Evolutionary conservation across 306 rosid genomes (phyloP), one percentile per base, ranked within the genome.

Genomic region (Rubus idaeus): DNA sequence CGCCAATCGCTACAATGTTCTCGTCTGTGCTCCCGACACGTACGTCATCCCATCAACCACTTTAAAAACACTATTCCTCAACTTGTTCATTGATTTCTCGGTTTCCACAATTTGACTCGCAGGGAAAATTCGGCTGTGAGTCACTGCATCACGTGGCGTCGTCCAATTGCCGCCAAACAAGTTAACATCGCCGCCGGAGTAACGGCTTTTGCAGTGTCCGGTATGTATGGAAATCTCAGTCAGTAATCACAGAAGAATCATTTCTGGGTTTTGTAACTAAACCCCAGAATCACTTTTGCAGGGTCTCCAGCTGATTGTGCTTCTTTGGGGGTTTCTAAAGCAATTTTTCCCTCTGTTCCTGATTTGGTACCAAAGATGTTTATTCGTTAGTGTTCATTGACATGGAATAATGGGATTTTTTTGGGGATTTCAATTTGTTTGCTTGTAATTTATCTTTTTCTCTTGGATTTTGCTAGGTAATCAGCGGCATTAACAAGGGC

Each of bases 401-500:
- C 35, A 56, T 6, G 60, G 26, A 55, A 49, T 13, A 5, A 52
- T 45, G 66, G 23, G 35, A 30, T 30, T 30, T 30, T 2, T 30
- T 30, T 30, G 35, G 35, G 35, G 35, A 30, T 30, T 30, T 30
- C 35, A 30, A 30, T 30, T 70, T 57, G 64, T 69, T 35, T 53
- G 18, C 35, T 64, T 39, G 3, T 37, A n/a, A 53, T 17, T 45
- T 61, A 65, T 64, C 10, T 42, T 40, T 47, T 17, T 80, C 16
- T 57, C 23, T 76, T 30, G 10, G 42, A 13, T 23, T 46, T 44
- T 60, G 70, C 52, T 77, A 94, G 97, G 95, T 95, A 73, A 61
- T 95, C 86, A 95, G 97, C 85, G 98, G 97, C 89, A 94, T 92
- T 64, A 94, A 94, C 88, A 90, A 53, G 91, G 98, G 97, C 83